These are phyloP conservation scores for Fusarium domesticum DNA, from an alignment of 2,329 filamentous ascomycete genomes.

Conservation along the genomic window DNA sequence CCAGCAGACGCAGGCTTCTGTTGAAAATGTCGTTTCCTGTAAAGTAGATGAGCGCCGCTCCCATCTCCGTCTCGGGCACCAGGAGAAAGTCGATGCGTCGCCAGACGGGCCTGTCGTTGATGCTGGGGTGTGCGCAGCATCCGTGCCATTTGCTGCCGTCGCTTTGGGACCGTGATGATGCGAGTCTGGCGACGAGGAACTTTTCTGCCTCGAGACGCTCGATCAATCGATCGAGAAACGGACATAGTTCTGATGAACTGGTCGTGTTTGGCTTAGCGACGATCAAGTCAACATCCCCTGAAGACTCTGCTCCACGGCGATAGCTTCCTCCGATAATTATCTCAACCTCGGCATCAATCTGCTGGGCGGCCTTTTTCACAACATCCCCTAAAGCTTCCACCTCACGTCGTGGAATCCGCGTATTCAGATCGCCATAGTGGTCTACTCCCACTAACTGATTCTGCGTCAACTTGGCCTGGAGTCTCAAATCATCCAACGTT, in stretches of 20 bases:
- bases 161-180: conserved; percentile 46
- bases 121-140: conserved; percentile 65
- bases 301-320: conserved; percentile 70
- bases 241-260: conserved; percentile 54
- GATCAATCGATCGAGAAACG: conserved; percentile 63
- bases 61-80: conserved; percentile 74
- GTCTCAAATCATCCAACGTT: conserved; percentile 67
- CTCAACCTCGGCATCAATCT: conserved; percentile 62
- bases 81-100: conserved; percentile 80
- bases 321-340: conserved; percentile 82
- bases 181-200: conserved; percentile 70
- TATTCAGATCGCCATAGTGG: conserved; percentile 74
- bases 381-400: conserved; percentile 66
- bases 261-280: conserved; percentile 65
- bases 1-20: conserved; percentile 75
- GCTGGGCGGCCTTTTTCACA: conserved; percentile 57
- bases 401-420: conserved; percentile 73
- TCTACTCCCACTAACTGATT: conserved; percentile 76
- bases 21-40: conserved; percentile 97
- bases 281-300: conserved; percentile 81
- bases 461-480: conserved; percentile 59
- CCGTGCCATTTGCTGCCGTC: conserved; percentile 84
- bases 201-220: conserved; percentile 53
- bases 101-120: conserved; percentile 53
- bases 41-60: conserved; percentile 89